phyloP scores from a whole-genome alignment of 139 green algal genomes.

The Nannochloris sp. region DNA sequence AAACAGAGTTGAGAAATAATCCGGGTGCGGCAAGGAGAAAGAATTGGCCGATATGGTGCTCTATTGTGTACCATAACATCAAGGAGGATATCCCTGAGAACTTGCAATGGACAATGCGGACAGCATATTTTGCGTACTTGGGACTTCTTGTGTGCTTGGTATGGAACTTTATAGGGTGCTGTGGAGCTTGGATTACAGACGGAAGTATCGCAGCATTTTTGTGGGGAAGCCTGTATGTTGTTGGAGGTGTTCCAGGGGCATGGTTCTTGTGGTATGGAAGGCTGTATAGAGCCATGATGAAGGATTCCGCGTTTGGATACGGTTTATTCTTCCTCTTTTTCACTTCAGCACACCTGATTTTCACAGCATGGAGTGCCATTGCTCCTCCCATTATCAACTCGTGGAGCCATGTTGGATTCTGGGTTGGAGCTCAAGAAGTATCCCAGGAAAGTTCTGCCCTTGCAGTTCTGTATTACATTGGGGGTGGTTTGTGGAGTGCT shows the following conservation, averaged over 20 bases:
- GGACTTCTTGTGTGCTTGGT: constrained; percentile 35
- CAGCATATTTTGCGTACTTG: constrained; percentile 38
- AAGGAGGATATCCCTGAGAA: constrained; percentile 30
- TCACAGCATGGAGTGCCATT: constrained; percentile 42
- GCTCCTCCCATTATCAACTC: constrained; percentile 22
- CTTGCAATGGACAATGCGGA: constrained; percentile 25
- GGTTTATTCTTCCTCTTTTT: constrained; percentile 35
- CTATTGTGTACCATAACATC: constrained; percentile 47
- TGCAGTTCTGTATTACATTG: constrained; percentile 46
- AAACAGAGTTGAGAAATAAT: constrained; percentile 22
- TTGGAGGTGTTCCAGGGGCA: constrained; percentile 32
- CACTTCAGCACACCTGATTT: constrained; percentile 36
- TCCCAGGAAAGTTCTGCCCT: constrained; percentile 26
- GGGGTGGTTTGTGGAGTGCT: constrained; percentile 32
- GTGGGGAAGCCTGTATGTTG: constrained; percentile 29
- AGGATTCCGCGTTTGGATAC: constrained; percentile 40
- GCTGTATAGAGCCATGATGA: constrained; percentile 48
- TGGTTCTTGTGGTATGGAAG: constrained; percentile 45
- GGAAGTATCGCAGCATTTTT: constrained; percentile 26
- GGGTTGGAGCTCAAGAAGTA: constrained; percentile 15
- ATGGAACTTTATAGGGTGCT: constrained; percentile 34
- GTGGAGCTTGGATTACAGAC: constrained; percentile 19
- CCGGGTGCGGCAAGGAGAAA: constrained; percentile 28
- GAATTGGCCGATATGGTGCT: constrained; percentile 52
- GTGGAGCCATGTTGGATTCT: constrained; percentile 35